Base-by-base conservation (phyloP, 106 monocot genomes). In the Narthecium ossifragum region DNA sequence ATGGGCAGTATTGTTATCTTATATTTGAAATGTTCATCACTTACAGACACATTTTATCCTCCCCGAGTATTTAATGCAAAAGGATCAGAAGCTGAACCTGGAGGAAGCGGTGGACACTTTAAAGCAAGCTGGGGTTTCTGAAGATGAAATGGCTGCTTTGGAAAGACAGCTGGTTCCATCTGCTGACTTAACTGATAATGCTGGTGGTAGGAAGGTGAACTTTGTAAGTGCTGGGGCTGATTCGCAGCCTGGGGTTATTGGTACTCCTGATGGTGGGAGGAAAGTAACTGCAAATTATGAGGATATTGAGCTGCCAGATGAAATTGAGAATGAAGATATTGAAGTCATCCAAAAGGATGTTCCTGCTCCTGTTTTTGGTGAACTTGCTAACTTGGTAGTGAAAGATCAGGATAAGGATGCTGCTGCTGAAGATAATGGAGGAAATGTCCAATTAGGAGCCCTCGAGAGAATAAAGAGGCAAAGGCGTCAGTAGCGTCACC, bases 401-500 rank as follows among this genome's bases (percentile, higher is more conserved):
- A 61, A 61, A 32, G 68, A 68, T 13, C 18, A 69, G 7, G 75
- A 66, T 26, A 59, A 69, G 37, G 63, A 58, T 73, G 65, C 71
- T 46, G 58, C 51, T 69, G 36, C 53, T 26, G 78, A 62, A 7
- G 75, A 78, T 60, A 80, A 61, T 56, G 79, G 62, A 5, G 38
- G 34, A 0, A 75, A 64, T 26, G 52, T 55, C 50, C 73, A 31
- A 30, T 63, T 96, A 54, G 98, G 98, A 46, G 98, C 91, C 6
- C 83, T 90, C 11, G 90, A 98, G 66, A 90, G 98, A 57, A 81
- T 98, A 39, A 98, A 98, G 74, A 81, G 98, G 53, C 83, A 76
- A 60, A 63, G 84, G 20, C 64, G 68, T 37, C 90, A 87, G 40
- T 85, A 62, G 25, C 20, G 6, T 0, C 18, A 24, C 22, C 18